phyloP scores from a whole-genome alignment of 2,329 filamentous ascomycete genomes.

The Alternaria ethzedia region DNA sequence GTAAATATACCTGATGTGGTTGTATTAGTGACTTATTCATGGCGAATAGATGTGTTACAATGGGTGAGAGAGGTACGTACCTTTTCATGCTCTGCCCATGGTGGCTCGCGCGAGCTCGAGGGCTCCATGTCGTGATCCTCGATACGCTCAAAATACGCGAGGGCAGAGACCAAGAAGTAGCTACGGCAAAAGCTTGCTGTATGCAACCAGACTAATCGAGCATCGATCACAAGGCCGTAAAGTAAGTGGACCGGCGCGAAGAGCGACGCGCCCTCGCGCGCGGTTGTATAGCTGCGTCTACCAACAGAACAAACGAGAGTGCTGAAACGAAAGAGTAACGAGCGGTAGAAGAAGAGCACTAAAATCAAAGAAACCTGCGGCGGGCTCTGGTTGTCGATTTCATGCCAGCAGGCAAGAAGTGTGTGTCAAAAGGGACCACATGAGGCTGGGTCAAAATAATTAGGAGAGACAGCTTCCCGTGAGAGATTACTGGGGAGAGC shows the following conservation, averaged over 20 bases:
- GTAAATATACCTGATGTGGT: slow-evolving; percentile 49
- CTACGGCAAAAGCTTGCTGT: slow-evolving; percentile 30
- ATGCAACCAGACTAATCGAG: slow-evolving; percentile 47
- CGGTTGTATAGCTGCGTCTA: slow-evolving; percentile 34
- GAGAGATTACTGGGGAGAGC: slow-evolving; percentile 22
- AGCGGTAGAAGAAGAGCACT: slow-evolving; percentile 35
- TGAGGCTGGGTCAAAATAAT: slow-evolving; percentile 21
- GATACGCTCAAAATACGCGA: slow-evolving; percentile 18
- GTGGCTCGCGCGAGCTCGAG: slow-evolving; percentile 44
- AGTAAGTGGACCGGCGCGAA: slow-evolving; percentile 42
- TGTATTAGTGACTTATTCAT: not conserved
- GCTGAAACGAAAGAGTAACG: slow-evolving; percentile 38
- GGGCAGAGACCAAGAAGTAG: slow-evolving; percentile 42
- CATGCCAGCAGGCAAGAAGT: slow-evolving; percentile 39
- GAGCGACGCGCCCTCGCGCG: slow-evolving; percentile 32
- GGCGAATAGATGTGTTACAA: not conserved
- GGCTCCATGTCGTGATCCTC: slow-evolving; percentile 47
- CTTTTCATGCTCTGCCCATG: slow-evolving; percentile 57
- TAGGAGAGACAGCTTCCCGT: slow-evolving; percentile 22
- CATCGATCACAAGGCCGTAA: slow-evolving; percentile 44
- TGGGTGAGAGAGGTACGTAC: slow-evolving; percentile 38
- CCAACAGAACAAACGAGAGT: slow-evolving; percentile 41
- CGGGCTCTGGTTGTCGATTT: slow-evolving; percentile 28
- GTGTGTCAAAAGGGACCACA: slow-evolving; percentile 17
- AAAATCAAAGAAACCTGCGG: slow-evolving; percentile 33